phyloP scores from a whole-genome alignment of 768 basidiomycete genomes.

The Gloeostereum incarnatum region DNA sequence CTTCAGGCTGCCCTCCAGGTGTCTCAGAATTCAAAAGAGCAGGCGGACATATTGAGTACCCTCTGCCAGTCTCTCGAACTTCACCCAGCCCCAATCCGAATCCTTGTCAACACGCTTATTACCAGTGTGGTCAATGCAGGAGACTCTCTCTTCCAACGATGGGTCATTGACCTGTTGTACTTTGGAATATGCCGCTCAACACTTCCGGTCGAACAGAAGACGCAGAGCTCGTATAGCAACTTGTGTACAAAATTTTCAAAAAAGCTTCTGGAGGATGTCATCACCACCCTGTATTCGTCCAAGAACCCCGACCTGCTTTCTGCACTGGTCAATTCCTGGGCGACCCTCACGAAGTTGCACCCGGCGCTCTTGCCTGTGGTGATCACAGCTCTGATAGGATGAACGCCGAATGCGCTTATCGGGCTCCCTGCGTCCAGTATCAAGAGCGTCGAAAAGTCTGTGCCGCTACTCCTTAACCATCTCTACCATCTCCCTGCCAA shows the following conservation, averaged over 20 bases:
- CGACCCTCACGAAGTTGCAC: constrained; percentile 67
- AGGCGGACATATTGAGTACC: constrained; percentile 69
- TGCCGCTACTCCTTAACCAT: constrained; percentile 75
- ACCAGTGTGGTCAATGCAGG: constrained; percentile 66
- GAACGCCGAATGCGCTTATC: constrained; percentile 70
- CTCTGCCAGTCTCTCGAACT: constrained; percentile 80
- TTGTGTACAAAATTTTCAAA: constrained; percentile 22
- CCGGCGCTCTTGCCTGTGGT: constrained; percentile 65
- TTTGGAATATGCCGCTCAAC: constrained; percentile 79
- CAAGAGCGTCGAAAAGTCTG: constrained; percentile 83
- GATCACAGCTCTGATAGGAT: constrained; percentile 66
- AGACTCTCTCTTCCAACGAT: constrained; percentile 84
- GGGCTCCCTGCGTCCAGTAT: constrained; percentile 51
- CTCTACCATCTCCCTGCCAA: constrained; percentile 63
- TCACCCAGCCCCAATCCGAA: constrained; percentile 73
- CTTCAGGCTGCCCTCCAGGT: constrained; percentile 74
- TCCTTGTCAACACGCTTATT: constrained; percentile 74
- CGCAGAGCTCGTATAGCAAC: constrained; percentile 68
- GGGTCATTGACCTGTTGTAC: constrained; percentile 88
- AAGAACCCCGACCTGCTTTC: constrained; percentile 80
- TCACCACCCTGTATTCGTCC: constrained; percentile 67
- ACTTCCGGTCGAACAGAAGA: constrained; percentile 65
- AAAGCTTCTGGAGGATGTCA: constrained; percentile 68
- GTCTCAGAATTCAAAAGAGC: constrained; percentile 78
- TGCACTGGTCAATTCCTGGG: constrained; percentile 82